Conservation (phyloP, 2,329 filamentous ascomycete species). For the Ceratocystis alfenasii region DNA sequence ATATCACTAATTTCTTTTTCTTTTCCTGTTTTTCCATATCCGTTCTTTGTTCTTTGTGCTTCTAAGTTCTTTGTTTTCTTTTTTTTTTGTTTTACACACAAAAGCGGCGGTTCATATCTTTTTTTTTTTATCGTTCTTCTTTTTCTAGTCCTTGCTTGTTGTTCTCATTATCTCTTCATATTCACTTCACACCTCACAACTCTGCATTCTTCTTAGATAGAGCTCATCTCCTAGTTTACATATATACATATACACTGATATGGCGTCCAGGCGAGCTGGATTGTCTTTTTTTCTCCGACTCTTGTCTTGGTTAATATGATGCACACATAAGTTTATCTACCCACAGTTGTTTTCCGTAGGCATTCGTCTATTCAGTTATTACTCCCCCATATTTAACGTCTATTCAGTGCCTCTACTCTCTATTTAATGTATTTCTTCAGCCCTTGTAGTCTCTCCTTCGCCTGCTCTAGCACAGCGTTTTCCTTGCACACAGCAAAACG, state of each 20-base stretch:
- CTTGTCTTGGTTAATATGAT: not conserved
- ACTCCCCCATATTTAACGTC: not conserved
- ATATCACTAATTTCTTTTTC: not conserved
- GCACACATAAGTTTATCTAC: not conserved
- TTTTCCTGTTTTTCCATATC: not conserved
- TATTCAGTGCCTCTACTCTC: not conserved
- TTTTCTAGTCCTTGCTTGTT: not conserved
- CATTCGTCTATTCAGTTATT: not conserved
- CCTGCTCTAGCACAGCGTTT: conserved; percentile 68
- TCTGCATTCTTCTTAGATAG: conserved; percentile 7
- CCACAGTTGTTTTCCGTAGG: not conserved
- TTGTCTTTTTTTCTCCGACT: not conserved
- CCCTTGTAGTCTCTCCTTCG: conserved; percentile 62
- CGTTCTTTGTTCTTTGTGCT: not conserved
- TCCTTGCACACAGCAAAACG: conserved; percentile 95
- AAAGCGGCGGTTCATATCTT: not conserved
- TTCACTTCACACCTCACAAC: not conserved
- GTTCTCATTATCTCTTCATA: conserved; percentile 8
- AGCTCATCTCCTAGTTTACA: not conserved
- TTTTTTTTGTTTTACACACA: not conserved
- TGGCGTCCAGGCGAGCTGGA: not conserved
- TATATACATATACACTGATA: not conserved
- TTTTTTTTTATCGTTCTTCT: too few species aligned
- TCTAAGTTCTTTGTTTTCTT: not conserved
- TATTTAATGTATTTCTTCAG: conserved; percentile 55